Evolutionary conservation across 768 basidiomycete genomes (phyloP).

Genomic region (Cystobasidium tubakii): DNA sequence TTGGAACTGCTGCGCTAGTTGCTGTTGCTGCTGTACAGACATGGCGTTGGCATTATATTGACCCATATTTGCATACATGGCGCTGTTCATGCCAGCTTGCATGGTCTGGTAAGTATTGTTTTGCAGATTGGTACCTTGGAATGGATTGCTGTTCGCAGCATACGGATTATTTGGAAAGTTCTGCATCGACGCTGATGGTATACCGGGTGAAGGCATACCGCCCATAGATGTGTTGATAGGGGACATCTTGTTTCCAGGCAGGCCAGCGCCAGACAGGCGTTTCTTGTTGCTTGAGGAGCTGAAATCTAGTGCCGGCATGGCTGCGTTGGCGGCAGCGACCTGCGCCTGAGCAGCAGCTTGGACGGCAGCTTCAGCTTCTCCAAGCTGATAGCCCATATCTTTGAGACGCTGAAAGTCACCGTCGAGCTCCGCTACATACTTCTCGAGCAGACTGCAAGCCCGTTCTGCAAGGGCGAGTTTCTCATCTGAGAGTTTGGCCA

Average conservation of each 20-base stretch:
- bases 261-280: neutral
- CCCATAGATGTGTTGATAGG: neutral
- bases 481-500: conserved; percentile 31
- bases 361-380: conserved; percentile 29
- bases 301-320: conserved; percentile 2
- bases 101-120: conserved; percentile 7
- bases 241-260: neutral
- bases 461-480: conserved; percentile 38
- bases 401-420: conserved; percentile 30
- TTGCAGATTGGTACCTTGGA: conserved; percentile 2
- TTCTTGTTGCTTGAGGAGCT: conserved; percentile 25
- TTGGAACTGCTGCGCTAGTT: neutral
- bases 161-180: conserved; percentile 3
- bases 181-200: neutral
- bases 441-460: conserved; percentile 27
- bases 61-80: conserved; percentile 8
- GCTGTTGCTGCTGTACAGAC: conserved; percentile 10
- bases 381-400: conserved; percentile 33
- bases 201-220: conserved; percentile 7
- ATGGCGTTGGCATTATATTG: conserved; percentile 8
- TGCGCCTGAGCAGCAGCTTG: conserved; percentile 14
- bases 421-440: conserved; percentile 19
- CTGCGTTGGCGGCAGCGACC: neutral
- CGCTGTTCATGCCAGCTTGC: conserved; percentile 17
- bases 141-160: neutral